Evolutionary conservation across 176 grass and related monocot species (phyloP), one percentile per base, ranked within the genome.

Genomic region (Cymbopogon citratus): DNA sequence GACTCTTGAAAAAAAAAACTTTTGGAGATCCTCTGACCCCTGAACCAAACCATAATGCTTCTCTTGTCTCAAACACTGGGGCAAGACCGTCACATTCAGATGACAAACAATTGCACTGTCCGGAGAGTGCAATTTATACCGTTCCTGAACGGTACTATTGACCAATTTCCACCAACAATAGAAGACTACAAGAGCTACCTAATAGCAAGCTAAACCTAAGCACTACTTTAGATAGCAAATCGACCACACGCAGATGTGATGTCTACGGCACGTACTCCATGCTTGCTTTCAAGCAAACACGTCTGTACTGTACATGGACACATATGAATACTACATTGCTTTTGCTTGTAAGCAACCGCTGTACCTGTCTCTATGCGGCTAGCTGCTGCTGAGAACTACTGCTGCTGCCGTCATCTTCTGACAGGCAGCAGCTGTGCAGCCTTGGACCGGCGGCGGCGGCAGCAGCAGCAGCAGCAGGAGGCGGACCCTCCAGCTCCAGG

Each of bases 361-460:
- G 43, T 67, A 61, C 65, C 64, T 25, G 64, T 23, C 49, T 68
- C 79, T 81, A 52, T 9, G 77, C 84, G 49, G 89, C 85, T 26
- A 87, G 41, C 80, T 87, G 80, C 54, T 74, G 79, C 60, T 90
- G 66, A 39, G 69, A 38, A 1, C 78, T 40, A 18, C 64, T 33
- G 25, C 9, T 54, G 26, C 26, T 36, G 21, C 40, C 61, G 33
- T 88, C 90, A 52, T 88, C 86, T 57, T 88, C 86, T 45, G 82
- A 63, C 40, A 85, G 26, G 90, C 68, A 88, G 83, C 79, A 48
- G 14, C 62, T 31, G 41, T 66, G 82, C 35, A 80, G 56, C 16
- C 61, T 74, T 44, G 82, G 73, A 29, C 67, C 64, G 76, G 31
- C 73, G 14, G 23, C 56, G 1, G 49, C 19, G 54, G 41, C 41